These are phyloP conservation scores for Maudiozyma pseudohumilis DNA, from an alignment of 805 yeast genomes.

Conservation along the genomic window DNA sequence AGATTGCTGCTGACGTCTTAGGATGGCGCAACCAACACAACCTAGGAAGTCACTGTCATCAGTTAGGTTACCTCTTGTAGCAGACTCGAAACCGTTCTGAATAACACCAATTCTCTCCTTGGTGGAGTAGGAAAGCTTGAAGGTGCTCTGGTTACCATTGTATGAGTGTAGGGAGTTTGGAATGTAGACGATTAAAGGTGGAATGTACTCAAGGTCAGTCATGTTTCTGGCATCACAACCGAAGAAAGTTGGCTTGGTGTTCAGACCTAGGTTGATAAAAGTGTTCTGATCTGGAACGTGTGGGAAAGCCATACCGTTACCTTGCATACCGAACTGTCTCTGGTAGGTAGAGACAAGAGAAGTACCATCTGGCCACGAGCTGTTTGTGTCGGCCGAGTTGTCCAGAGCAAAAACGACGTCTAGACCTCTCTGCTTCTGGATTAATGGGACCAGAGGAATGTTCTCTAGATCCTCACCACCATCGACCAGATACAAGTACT, in stretches of 20 bases:
- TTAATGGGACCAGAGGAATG: conserved; percentile 52
- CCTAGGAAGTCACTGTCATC: conserved; percentile 58
- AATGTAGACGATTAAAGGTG: conserved; percentile 69
- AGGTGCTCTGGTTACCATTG: conserved; percentile 65
- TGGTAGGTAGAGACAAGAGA: conserved; percentile 46
- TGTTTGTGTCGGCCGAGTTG: conserved; percentile 54
- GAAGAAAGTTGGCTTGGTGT: conserved; percentile 66
- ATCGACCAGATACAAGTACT: conserved; percentile 47
- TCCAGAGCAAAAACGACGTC: conserved; percentile 61
- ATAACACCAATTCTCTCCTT: conserved; percentile 51
- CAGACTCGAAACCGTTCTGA: conserved; percentile 63
- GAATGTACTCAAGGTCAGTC: conserved; percentile 43
- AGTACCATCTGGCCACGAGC: conserved; percentile 58
- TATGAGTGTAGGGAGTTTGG: conserved; percentile 64
- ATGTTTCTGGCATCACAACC: conserved; percentile 67
- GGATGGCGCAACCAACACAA: conserved; percentile 76
- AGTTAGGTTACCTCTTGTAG: conserved; percentile 57
- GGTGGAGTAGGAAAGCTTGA: conserved; percentile 50
- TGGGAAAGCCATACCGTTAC: conserved; percentile 60
- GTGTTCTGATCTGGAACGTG: conserved; percentile 64
- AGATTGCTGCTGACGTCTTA: conserved; percentile 70
- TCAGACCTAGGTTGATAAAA: conserved; percentile 49
- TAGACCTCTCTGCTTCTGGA: conserved; percentile 48
- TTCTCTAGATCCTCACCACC: conserved; percentile 65
- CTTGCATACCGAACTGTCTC: conserved; percentile 47